Conservation (phyloP, 176 grass and related monocot species). For the Poa pratensis region DNA sequence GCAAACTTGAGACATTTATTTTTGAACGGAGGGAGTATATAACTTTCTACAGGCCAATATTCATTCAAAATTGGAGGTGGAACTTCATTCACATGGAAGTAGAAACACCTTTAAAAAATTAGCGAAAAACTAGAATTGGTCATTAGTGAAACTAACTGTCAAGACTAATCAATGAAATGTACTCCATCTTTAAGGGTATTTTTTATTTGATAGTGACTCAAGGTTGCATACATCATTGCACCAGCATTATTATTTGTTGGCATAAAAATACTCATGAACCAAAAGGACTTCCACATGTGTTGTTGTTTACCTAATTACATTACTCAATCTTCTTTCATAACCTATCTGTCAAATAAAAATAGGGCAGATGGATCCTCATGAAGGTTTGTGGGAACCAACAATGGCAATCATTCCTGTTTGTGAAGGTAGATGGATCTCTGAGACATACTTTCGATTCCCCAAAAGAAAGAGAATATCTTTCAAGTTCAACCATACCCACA, state of each 20-base stretch:
- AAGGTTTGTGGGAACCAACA: neutral
- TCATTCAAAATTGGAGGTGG: slow-evolving; percentile 1
- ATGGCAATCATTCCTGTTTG: neutral
- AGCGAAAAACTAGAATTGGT: neutral
- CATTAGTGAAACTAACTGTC: neutral
- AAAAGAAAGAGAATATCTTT: neutral
- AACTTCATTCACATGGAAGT: slow-evolving; percentile 4
- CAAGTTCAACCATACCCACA: neutral
- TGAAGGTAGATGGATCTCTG: neutral
- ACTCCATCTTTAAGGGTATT: neutral
- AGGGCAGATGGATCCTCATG: neutral
- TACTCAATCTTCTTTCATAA: neutral
- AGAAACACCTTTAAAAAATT: neutral
- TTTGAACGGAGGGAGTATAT: no score
- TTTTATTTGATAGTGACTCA: neutral
- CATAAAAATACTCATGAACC: neutral
- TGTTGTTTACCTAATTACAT: neutral
- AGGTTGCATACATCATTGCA: neutral
- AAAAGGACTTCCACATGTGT: neutral
- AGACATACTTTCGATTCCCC: neutral
- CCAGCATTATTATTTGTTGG: neutral
- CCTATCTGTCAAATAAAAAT: neutral
- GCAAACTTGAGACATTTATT: no score
- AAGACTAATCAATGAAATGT: neutral
- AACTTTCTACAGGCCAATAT: neutral